Base-by-base conservation (phyloP, 169 alveolate species). In the Besnoitia besnoiti region DNA sequence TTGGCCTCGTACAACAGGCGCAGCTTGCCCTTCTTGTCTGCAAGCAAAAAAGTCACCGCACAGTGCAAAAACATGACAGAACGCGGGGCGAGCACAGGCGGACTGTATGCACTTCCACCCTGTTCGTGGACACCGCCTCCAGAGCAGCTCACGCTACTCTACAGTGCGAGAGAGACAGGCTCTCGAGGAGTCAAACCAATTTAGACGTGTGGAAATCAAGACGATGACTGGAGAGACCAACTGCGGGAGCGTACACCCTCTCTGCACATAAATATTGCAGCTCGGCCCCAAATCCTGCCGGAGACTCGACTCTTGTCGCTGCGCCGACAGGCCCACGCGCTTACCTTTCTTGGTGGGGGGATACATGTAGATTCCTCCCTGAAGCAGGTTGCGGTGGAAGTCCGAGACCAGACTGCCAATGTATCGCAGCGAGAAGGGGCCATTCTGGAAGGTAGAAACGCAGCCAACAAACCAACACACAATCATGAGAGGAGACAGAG, bases 1-100 rank as follows among this genome's bases (percentile, higher is more conserved):
- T 95, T 95, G 33, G 95, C 95, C 91, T 97, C 98, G 89, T 96
- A 97, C 37, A 97, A 93, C 42, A 95, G 93, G 87, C 98, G 95
- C 73, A 97, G 96, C 94, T 97, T 97, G 30, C 97, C 97, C 49
- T 91, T 93, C 50, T 50, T 42, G 51, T 91, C 94, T 89, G 92
- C 40, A 27, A 10, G 37, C 37, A 82, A 82, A 39, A 27, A n/a
- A n/a, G 33, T n/a, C n/a, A n/a, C n/a, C n/a, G n/a, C n/a, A n/a
- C n/a, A n/a, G n/a, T n/a, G n/a, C n/a, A n/a, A n/a, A n/a, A n/a
- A n/a, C n/a, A n/a, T n/a, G n/a, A 67, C 8, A n/a, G 24, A 33
- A 67, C 8, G 80, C 40, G 40, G 40, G 37, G 51, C 16, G 85
- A 33, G 50, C 24, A 61, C 85, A 27, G 62, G 85, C 37, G n/a